phyloP scores from a whole-genome alignment of 1,284 basidiomycete species.

The Trichosporon coremiiforme region DNA sequence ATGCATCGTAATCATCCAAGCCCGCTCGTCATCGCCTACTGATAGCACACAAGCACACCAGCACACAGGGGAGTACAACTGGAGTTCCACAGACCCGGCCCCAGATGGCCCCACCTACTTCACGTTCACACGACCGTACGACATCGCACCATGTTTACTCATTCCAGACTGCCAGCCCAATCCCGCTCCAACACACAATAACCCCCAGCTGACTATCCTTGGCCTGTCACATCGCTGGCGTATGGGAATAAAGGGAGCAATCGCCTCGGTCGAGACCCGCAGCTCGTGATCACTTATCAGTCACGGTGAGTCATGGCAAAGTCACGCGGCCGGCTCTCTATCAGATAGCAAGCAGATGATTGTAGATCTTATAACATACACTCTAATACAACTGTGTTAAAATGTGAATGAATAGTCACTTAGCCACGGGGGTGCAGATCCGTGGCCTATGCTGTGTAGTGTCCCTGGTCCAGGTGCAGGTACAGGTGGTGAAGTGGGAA shows the following conservation, averaged over 20 bases:
- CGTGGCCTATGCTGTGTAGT: not conserved
- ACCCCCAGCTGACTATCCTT: not conserved
- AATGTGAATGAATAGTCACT: not conserved
- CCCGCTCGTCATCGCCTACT: not conserved
- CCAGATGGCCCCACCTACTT: slow-evolving; percentile 1
- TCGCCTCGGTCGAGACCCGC: not conserved
- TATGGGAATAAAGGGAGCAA: not conserved
- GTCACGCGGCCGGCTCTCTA: not conserved
- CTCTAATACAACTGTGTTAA: slow-evolving; percentile 15
- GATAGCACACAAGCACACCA: not conserved
- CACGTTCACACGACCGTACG: not conserved
- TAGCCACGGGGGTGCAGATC: not conserved
- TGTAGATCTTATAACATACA: slow-evolving; percentile 12
- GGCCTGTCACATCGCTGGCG: no score
- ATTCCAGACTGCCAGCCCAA: not conserved
- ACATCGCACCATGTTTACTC: no score
- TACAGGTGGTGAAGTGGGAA: not conserved
- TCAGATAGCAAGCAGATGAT: slow-evolving; percentile 1
- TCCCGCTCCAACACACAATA: not conserved
- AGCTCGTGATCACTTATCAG: not conserved
- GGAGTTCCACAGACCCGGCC: not conserved
- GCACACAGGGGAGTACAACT: no score
- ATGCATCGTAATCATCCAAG: not conserved
- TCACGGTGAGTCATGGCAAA: not conserved
- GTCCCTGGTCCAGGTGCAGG: slow-evolving; percentile 2